Base-by-base conservation (phyloP, 1,284 basidiomycete genomes). In the Takashimella tepidaria region DNA sequence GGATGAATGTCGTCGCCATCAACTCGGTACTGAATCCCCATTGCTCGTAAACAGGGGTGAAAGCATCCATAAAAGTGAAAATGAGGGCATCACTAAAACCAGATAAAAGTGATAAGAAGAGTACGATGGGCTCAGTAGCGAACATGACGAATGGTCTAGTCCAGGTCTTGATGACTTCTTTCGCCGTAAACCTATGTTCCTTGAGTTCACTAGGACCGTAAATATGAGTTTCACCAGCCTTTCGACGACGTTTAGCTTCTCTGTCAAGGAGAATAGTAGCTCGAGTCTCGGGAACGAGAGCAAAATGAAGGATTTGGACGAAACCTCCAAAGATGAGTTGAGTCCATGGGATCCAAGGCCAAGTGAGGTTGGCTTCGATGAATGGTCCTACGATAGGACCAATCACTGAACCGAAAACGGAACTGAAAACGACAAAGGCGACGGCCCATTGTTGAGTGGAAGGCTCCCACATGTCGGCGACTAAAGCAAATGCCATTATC, bases 401-500 rank as follows among this genome's bases (percentile, higher is more conserved):
- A 12, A 84, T 69, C 82, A 10, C 84, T 82, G 1, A 37, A 16
- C 84, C 85, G 2, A 83, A 63, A 62, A 86, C 86, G 0, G 84
- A 81, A 45, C 79, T 78, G 3, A 82, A 80, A 2, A 82, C 79
- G 62, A 86, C 84, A 42, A 86, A 62, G 24, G 80, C 80, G 2
- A 81, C 82, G 0, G 84, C 82, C 1, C 76, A 75, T 2, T 84
- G 84, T 55, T 84, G 79, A 3, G 77, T 78, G 21, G 77, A 77
- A 0, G 83, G 79, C 47, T 79, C 75, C 82, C 83, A 85, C 11
- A 87, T 79, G 65, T 87, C 85, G 5, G 84, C 82, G 40, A 87
- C 72, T 46, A 19, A 10, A 6, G 41, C 10, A n/a, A n/a, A n/a
- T n/a, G n/a, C n/a, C n/a, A n/a, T n/a, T n/a, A n/a, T n/a, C n/a